Base-by-base conservation (phyloP, 2,329 filamentous ascomycete genomes). In the Penicillium sp. region DNA sequence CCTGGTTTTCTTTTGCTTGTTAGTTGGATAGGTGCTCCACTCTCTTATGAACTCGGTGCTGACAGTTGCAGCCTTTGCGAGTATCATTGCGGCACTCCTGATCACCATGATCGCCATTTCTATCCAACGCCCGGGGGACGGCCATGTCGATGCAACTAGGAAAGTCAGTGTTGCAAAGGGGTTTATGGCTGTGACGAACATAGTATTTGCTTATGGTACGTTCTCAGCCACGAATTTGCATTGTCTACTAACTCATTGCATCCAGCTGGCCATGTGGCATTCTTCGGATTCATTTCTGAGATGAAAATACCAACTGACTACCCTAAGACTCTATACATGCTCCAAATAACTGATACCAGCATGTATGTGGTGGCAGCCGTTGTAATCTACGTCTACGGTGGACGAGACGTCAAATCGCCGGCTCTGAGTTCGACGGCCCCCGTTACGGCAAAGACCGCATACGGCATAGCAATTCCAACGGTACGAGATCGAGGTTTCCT, bases 351-450 rank as follows among this genome's bases (percentile, higher is more conserved):
- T 45, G 80, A 83, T 51, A 81, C 79, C 0, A 64, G 69, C 19
- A 73, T 87, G 41, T 88, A 88, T 65, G 73, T 84, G 9, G 61
- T 86, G 16, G 82, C 82, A 0, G 83, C 82, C 9, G 77, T 80
- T 9, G 77, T 88, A 34, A 81, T 87, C 57, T 89, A 88, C 68
- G 73, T 78, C 51, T 88, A 79, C 59, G 80, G 79, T 4, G 86
- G 86, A 0, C 68, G 72, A 0, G 66, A 75, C 12, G 83, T 88
- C 2, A 72, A 76, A 1, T 83, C 80, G 0, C 86, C 86, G 0
- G 85, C 86, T 0, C 76, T 89, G 0, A 79, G 82, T 14, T 85
- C 83, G 0, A 79, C 83, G 3, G 74, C 75, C 1, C 62, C 62
- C 1, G 60, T 76, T 0, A 69, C 87, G 37, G 74, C 77, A 22